phyloP scores from a whole-genome alignment of 2,329 filamentous ascomycete genomes.

The Apiospora saccharicola region DNA sequence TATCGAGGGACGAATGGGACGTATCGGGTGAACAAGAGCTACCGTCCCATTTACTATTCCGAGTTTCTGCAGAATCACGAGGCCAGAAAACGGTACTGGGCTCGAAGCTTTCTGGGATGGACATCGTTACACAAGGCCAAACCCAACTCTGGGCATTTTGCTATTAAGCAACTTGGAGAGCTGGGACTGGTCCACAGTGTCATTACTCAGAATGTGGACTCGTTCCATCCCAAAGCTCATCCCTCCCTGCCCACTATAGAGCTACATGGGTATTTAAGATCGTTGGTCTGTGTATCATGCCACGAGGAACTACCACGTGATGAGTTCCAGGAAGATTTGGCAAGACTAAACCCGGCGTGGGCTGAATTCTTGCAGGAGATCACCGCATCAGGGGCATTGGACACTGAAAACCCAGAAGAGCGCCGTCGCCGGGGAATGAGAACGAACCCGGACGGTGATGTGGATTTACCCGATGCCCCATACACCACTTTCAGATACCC shows the following conservation, averaged over 20 bases:
- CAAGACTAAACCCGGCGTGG: conserved; percentile 87
- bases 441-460: conserved; percentile 93
- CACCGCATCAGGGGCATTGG: conserved; percentile 75
- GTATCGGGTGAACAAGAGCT: conserved; percentile 89
- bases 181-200: conserved; percentile 78
- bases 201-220: conserved; percentile 97
- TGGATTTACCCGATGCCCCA: conserved; percentile 85
- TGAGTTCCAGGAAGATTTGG: conserved; percentile 78
- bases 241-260: conserved; percentile 79
- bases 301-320: conserved; percentile 73
- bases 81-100: conserved; percentile 93
- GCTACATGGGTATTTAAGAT: conserved; percentile 88
- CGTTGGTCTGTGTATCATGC: conserved; percentile 83
- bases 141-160: conserved; percentile 82
- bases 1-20: conserved; percentile 91
- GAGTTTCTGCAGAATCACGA: conserved; percentile 87
- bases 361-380: conserved; percentile 76
- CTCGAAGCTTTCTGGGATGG: conserved; percentile 93
- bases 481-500: conserved; percentile 94
- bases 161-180: conserved; percentile 74
- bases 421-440: conserved; percentile 73
- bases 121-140: conserved; percentile 78
- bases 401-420: conserved; percentile 78
- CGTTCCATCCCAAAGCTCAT: conserved; percentile 84
- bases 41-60: conserved; percentile 90